Conservation (phyloP, 2,329 filamentous ascomycete species). For the Ophiostoma quercus region DNA sequence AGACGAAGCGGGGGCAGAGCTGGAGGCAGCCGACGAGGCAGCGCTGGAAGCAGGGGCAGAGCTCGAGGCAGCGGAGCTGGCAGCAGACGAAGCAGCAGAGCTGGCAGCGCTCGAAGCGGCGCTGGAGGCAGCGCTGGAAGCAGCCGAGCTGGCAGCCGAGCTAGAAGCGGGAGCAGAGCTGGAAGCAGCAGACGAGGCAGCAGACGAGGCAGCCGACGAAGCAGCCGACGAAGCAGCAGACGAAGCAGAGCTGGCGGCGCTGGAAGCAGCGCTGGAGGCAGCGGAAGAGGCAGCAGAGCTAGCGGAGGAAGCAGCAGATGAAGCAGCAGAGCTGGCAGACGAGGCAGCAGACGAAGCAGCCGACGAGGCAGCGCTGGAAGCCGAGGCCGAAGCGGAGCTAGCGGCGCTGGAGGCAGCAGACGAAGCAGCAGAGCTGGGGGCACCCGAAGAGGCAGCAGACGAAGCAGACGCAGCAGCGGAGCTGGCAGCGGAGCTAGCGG, state of each 20-base stretch:
- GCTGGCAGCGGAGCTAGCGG: conserved; percentile 10
- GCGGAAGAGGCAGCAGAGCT: background rate
- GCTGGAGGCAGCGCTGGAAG: background rate
- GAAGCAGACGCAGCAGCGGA: background rate
- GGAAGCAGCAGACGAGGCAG: background rate
- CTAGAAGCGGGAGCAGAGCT: background rate
- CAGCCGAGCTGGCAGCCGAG: background rate
- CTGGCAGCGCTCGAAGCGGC: background rate
- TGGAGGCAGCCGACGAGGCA: background rate
- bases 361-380: background rate
- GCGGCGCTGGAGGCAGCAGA: background rate
- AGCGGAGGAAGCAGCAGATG: background rate
- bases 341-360: conserved; percentile 6
- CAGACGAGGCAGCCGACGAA: background rate
- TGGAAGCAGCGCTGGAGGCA: background rate
- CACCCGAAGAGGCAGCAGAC: background rate
- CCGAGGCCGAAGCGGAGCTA: conserved; percentile 11
- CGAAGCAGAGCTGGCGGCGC: conserved; percentile 10
- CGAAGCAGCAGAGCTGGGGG: background rate
- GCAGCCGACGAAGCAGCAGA: background rate
- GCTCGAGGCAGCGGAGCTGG: background rate
- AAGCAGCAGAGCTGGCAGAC: background rate
- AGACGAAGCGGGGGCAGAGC: background rate
- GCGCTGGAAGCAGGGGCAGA: background rate
- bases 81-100: background rate